phyloP scores from a whole-genome alignment of 306 rosid genomes.

The Morella rubra region DNA sequence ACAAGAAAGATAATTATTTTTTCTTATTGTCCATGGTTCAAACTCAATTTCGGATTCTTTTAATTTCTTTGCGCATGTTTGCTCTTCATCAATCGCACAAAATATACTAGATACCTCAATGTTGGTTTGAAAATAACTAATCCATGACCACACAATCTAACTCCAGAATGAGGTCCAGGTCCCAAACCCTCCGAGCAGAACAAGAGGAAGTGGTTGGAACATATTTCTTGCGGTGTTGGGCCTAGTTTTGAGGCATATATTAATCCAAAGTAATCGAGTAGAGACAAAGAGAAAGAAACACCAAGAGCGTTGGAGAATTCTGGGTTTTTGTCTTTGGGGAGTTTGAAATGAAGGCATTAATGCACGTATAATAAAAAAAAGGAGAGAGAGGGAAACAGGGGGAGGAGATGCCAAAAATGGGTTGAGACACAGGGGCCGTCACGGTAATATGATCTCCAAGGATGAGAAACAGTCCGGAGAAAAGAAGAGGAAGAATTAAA shows the following conservation, averaged over 20 bases:
- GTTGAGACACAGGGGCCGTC: slow-evolving; percentile 21
- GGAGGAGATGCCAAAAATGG: slow-evolving; percentile 36
- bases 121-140: too few relatives aligned
- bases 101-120: too few relatives aligned
- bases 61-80: background rate
- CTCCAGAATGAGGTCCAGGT: too few relatives aligned
- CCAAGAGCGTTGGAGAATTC: too few relatives aligned
- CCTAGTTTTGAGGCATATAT: too few relatives aligned
- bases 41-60: background rate
- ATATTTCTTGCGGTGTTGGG: slow-evolving; percentile 28
- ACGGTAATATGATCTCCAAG: slow-evolving; percentile 21
- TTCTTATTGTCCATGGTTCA: background rate
- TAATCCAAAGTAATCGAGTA: too few relatives aligned
- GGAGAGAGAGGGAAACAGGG: too few relatives aligned
- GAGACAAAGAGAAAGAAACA: too few relatives aligned
- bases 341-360: slow-evolving; percentile 34
- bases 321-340: slow-evolving; percentile 32
- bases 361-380: too few relatives aligned
- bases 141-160: too few relatives aligned
- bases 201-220: background rate
- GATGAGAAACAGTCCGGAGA: slow-evolving; percentile 5
- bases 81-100: background rate
- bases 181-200: too few relatives aligned
- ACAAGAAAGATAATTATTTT: background rate
- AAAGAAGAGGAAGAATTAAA: slow-evolving; percentile 26